These are phyloP conservation scores for Aspergillus intermedius DNA, from an alignment of 2,329 filamentous ascomycete genomes.

Conservation along the genomic window DNA sequence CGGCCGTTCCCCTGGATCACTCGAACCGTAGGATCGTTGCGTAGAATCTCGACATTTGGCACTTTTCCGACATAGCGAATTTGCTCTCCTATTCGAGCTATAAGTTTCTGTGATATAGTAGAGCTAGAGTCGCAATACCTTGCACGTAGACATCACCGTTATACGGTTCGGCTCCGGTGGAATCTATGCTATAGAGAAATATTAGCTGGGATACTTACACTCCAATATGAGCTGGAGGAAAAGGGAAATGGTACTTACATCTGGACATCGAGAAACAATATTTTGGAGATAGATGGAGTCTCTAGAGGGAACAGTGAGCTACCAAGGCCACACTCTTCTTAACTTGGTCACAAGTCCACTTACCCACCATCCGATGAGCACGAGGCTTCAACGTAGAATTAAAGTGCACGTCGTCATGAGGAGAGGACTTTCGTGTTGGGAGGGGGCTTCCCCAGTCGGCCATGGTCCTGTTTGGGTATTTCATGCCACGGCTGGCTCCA, in stretches of 20 bases:
- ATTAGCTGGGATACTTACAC: background rate
- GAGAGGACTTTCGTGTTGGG: background rate
- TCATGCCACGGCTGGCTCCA: background rate
- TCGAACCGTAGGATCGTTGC: constrained; percentile 26
- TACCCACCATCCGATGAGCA: background rate
- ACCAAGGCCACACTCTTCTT: background rate
- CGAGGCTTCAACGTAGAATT: background rate
- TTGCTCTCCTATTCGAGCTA: constrained; percentile 13
- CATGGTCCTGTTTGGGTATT: background rate
- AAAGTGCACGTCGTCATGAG: constrained; percentile 2
- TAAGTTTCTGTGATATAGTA: background rate
- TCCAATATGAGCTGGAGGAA: background rate
- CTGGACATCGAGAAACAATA: background rate
- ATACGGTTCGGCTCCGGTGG: constrained; percentile 33
- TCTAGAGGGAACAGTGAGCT: background rate
- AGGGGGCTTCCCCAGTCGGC: background rate
- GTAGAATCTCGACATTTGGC: constrained; percentile 21
- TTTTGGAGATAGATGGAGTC: constrained; percentile 8
- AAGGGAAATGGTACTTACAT: background rate
- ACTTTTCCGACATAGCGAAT: constrained; percentile 30
- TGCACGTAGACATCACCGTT: constrained; percentile 35
- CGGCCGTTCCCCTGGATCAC: constrained; percentile 36
- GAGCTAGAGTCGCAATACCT: constrained; percentile 15
- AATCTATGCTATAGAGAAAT: constrained; percentile 34
- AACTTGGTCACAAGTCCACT: background rate